phyloP scores from a whole-genome alignment of 805 yeast genomes.

The Zygosaccharomyces pseudorouxii region DNA sequence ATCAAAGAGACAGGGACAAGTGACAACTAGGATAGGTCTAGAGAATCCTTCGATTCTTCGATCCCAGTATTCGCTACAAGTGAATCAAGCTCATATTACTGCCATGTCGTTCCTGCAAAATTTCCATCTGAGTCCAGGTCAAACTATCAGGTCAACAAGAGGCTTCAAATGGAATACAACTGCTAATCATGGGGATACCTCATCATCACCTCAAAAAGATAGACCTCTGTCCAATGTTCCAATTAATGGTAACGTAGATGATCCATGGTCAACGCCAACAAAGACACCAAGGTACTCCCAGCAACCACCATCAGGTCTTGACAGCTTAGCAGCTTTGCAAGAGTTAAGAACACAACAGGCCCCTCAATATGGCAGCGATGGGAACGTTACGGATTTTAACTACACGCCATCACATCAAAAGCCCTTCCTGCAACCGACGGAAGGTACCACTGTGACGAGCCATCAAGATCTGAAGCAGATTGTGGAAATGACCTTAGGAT shows the following conservation, averaged over 20 bases:
- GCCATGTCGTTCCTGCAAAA: slow-evolving; percentile 31
- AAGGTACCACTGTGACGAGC: slow-evolving; percentile 41
- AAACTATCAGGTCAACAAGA: slow-evolving; percentile 44
- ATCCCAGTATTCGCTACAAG: too few relatives aligned
- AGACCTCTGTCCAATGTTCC: slow-evolving; percentile 7
- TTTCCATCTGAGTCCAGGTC: slow-evolving; percentile 42
- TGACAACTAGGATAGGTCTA: too few relatives aligned
- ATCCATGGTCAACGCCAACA: slow-evolving; percentile 15
- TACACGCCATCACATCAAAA: slow-evolving; percentile 37
- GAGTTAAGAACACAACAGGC: slow-evolving; percentile 8
- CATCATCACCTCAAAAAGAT: slow-evolving; percentile 11
- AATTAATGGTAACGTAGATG: slow-evolving; percentile 7
- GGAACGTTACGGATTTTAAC: slow-evolving; percentile 32
- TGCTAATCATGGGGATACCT: slow-evolving; percentile 9
- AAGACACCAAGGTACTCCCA: slow-evolving; percentile 5
- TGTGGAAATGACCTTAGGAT: slow-evolving; percentile 93
- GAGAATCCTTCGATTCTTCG: too few relatives aligned
- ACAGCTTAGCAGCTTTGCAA: slow-evolving; percentile 7
- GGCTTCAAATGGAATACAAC: slow-evolving; percentile 41
- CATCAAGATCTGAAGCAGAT: slow-evolving; percentile 78
- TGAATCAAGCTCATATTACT: neutral
- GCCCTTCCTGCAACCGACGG: slow-evolving; percentile 29
- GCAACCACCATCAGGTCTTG: neutral
- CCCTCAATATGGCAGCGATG: slow-evolving; percentile 9
- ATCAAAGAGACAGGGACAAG: neutral